Evolutionary conservation across 1,139 yeast genomes (phyloP), one percentile per base, ranked within the genome.

Genomic region (Suhomyces chickasaworum): DNA sequence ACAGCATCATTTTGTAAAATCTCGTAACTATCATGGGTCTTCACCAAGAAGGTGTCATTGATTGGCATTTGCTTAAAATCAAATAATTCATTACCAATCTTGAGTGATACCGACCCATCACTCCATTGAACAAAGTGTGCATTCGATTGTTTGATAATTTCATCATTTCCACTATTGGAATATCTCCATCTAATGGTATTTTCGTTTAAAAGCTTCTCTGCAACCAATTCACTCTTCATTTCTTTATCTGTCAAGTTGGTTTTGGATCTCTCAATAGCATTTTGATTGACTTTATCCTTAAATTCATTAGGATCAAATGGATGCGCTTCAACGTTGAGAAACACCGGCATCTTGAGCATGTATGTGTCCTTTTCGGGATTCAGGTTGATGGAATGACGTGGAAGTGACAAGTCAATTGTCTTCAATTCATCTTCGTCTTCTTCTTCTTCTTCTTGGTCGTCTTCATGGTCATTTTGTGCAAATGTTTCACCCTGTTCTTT

Each of bases 101-200:
- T 91, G 51, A 93, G 71, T 2, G 97, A 89, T 53, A 85, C 66
- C 4, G 88, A 76, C 0, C 99, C 99, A 66, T 93, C 98, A 47
- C 87, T 86, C 99, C 99, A 93, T 63, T 88, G 86, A 25, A 93
- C 79, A 48, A 91, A 84, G 60, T 93, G 90, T 3, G 97, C 85
- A 61, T 93, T 93, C 6, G 96, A 86, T 63, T 90, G 96, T 58
- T 88, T 88, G 57, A 78, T 78, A 54, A 87, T 81, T 47, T 80
- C 84, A 51, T 75, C 78, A 47, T 83, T 77, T 22, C 82, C 87
- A 44, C 78, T 71, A 37, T 79, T 80, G 23, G 89, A 85, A 64
- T 91, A 90, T 66, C 95, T 82, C 99, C 99, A 93, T 59, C 98
- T 80, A 32, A 93, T 75, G 0, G 97, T 89, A 62, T 89, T 89